Base-by-base conservation (phyloP, 345 rosid genomes). In the Heritiera fomes region DNA sequence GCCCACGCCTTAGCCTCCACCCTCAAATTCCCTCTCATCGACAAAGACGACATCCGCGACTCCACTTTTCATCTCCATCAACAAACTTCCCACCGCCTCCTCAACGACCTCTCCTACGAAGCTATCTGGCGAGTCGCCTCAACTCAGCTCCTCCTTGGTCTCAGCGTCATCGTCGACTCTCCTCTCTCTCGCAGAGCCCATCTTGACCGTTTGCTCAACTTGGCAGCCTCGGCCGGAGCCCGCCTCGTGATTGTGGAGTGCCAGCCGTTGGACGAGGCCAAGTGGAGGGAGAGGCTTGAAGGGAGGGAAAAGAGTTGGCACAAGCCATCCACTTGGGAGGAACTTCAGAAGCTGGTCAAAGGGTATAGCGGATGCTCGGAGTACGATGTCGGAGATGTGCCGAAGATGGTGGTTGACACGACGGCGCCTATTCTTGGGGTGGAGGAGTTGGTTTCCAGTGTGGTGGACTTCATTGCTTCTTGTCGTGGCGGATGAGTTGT, bases 1-100 rank as follows among this genome's bases (percentile, higher is more conserved):
- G 90, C 95, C 58, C 67, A 14, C 10, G 76, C 87, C 52, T 55
- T 91, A 28, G 87, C 95, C 34, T 77, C 90, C 0, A 20, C 89
- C 67, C 88, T 91, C 80, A 78, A 71, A 68, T 40, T 91, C 89
- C 93, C 93, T 20, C 91, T 91, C 85, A 58, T 87, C 30, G 92
- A 90, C 82, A 91, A 91, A 85, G 95, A 91, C 81, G 93, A 91
- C 78, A 79, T 91, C 75, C 87, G 90, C 32, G 86, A 90, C 87
- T 85, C 82, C 83, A 88, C 95, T 43, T 41, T 83, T 41, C 64
- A 82, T 10, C 85, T 91, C 84, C 85, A 85, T 10, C 83, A 79
- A 32, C 69, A 43, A 2, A 8, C 3, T 32, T 17, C 88, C 17
- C 17, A 77, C 38, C 38, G 3, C 5, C 83, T 85, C 87, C 89